A percentile compares a stretch with the other conserved stretches of the same genome.
These are phyloP conservation scores for Aquanectria penicillioides DNA, from an alignment of 2,329 filamentous ascomycete genomes.

Conservation along the genomic window DNA sequence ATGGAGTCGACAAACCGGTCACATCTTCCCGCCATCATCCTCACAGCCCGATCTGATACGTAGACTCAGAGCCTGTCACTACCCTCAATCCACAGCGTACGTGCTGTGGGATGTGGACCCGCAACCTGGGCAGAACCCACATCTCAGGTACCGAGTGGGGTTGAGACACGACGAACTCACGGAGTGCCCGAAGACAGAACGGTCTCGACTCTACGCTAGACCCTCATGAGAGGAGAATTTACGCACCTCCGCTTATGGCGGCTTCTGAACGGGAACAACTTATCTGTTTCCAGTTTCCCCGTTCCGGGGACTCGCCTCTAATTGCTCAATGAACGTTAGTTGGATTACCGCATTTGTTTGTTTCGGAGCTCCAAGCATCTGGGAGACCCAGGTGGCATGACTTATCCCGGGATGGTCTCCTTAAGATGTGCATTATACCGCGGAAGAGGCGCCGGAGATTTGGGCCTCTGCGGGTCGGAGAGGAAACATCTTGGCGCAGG, in stretches of 20 bases:
- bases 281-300: slow-evolving; percentile 9
- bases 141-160: slow-evolving; percentile 42
- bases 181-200: slow-evolving; percentile 42
- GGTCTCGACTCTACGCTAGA: slow-evolving; percentile 37
- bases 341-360: neutral
- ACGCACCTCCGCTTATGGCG: slow-evolving; percentile 27
- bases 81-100: slow-evolving; percentile 21
- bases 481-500: slow-evolving; percentile 19
- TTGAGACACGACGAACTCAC: slow-evolving; percentile 34
- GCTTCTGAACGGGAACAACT: slow-evolving; percentile 16
- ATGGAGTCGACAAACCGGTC: neutral
- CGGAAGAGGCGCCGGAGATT: slow-evolving; percentile 23
- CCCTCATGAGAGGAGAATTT: slow-evolving; percentile 20
- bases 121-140: slow-evolving; percentile 29
- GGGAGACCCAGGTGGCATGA: slow-evolving; percentile 8
- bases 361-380: neutral
- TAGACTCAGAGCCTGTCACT: slow-evolving; percentile 1
- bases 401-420: slow-evolving; percentile 35
- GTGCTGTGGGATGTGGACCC: slow-evolving; percentile 8
- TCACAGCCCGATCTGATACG: slow-evolving; percentile 16
- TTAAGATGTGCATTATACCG: slow-evolving; percentile 43
- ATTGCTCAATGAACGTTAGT: slow-evolving; percentile 13
- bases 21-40: slow-evolving; percentile 8
- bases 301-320: neutral
- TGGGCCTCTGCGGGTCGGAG: slow-evolving; percentile 21